Base-by-base conservation (phyloP, 2,329 filamentous ascomycete genomes). In the Fusarium sp. region DNA sequence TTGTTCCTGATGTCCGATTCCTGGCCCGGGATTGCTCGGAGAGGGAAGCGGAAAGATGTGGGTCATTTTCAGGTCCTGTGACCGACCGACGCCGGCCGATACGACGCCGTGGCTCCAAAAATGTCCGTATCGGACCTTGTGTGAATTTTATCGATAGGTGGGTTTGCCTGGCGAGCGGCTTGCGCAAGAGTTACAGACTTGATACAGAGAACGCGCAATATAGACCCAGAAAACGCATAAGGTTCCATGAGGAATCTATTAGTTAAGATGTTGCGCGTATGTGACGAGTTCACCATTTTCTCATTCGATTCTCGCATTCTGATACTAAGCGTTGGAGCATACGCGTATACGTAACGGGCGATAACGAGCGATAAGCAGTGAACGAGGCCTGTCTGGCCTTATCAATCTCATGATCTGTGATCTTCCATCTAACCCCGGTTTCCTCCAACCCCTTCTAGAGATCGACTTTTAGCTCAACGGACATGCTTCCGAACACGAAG, bases 351-450 rank as follows among this genome's bases (percentile, higher is more conserved):
- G 31, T 15, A 71, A 33, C 20, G 18, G 22, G 41, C 63, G 58
- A 71, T 71, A 60, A 46, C 46, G 55, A 49, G 33, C 42, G n/a
- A 49, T 49, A 35, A 50, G 29, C 5, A 50, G 12, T 50, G n/a
- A 39, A 47, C 45, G 55, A 45, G 45, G 65, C 52, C n/a, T 27
- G 29, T 47, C n/a, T 54, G 50, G 47, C 49, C 68, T 75, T 76
- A 70, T 76, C 75, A 70, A 76, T 75, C 75, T 75, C 59, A 76
- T 75, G 73, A 75, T 76, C 52, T 56, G 31, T 65, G 72, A 76
- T 76, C 72, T 70, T 53, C 61, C 53, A 66, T 57, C 55, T 52
- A 44, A 62, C 67, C 71, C 71, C 70, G 47, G 54, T 46, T 46
- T 60, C 33, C 49, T 36, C 68, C 52, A 71, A 46, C 54, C 45